Base-by-base conservation (phyloP, 169 alveolate genomes). In the Plasmodium malariae region DNA sequence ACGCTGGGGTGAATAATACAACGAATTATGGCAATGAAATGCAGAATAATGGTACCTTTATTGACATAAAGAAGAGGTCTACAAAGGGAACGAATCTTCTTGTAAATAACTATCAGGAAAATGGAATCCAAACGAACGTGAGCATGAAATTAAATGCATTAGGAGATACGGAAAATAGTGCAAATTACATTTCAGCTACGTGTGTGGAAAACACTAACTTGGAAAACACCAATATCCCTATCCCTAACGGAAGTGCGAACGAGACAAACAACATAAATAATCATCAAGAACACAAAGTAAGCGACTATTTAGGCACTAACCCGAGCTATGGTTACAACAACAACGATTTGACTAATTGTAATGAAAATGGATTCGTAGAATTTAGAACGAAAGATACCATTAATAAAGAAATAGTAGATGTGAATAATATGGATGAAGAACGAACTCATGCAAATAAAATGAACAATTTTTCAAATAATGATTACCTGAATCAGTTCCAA, bases 401-500 rank as follows among this genome's bases (percentile, higher is more conserved):
- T 11, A n/a, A 36, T 2, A n/a, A 28, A 49, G 9, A 2, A 26
- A 69, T 34, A 14, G 24, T 43, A 37, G 24, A 28, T 68, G 19
- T 26, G 12, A 62, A 62, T 26, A 28, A 45, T 45, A 59, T 9
- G 28, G 9, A 28, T 30, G 21, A 21, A 32, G 30, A 40, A 36
- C 21, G 28, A 6, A 68, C 1, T 28, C 26, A 71, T 45, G 17
- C 28, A 12, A 0, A 2, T n/a, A 67, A 28, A 12, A 12, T 12
- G 12, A 49, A 32, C 21, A 59, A 60, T n/a, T 83, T 67, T 45
- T 24, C 21, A 12, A 37, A 54, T 54, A 59, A 14, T 49, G 91
- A 67, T 36, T 67, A 83, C 43, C n/a, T 32, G 28, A 83, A 51
- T 7, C 37, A 59, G 14, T 67, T 83, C 51, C 91, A 83, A 43